phyloP scores from a whole-genome alignment of 257 asterid species.

The Gardenia jasminoides region DNA sequence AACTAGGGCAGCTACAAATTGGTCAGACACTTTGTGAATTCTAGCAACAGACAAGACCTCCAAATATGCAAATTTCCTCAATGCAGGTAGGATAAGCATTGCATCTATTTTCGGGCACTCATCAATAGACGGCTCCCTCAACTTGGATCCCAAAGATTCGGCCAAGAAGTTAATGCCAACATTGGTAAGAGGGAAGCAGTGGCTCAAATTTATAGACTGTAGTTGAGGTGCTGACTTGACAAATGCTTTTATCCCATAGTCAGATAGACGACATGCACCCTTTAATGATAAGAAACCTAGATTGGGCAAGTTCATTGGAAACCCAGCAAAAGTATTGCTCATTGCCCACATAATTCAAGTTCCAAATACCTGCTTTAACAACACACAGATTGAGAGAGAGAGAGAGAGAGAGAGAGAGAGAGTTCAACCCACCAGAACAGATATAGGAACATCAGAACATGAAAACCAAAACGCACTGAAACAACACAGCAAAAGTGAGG shows the following conservation, averaged over 20 bases:
- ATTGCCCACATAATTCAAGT: conserved; percentile 81
- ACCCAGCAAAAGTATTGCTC: conserved; percentile 34
- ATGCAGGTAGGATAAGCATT: conserved; percentile 45
- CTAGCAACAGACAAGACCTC: conserved; percentile 84
- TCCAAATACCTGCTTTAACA: conserved; percentile 74
- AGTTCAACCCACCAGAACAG: conserved; percentile 4
- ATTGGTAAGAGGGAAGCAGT: conserved; percentile 67
- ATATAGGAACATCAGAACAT: not conserved
- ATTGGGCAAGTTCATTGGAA: conserved; percentile 46
- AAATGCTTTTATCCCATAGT: conserved; percentile 53
- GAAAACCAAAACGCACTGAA: not conserved
- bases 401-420: not conserved
- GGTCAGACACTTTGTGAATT: conserved; percentile 49
- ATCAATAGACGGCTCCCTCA: conserved; percentile 71
- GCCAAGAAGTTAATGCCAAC: conserved; percentile 49
- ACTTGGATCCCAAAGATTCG: conserved; percentile 51
- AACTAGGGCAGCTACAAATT: conserved; percentile 42
- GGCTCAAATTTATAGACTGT: conserved; percentile 66
- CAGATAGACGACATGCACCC: conserved; percentile 84
- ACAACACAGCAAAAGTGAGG: not conserved
- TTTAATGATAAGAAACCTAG: conserved; percentile 63
- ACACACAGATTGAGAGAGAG: conserved; percentile 5
- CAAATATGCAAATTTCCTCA: conserved; percentile 48
- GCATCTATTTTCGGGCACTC: conserved; percentile 63
- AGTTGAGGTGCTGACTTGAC: conserved; percentile 57